These are phyloP conservation scores for Alternaria ethzedia DNA, from an alignment of 2,329 filamentous ascomycete species.

Conservation along the genomic window DNA sequence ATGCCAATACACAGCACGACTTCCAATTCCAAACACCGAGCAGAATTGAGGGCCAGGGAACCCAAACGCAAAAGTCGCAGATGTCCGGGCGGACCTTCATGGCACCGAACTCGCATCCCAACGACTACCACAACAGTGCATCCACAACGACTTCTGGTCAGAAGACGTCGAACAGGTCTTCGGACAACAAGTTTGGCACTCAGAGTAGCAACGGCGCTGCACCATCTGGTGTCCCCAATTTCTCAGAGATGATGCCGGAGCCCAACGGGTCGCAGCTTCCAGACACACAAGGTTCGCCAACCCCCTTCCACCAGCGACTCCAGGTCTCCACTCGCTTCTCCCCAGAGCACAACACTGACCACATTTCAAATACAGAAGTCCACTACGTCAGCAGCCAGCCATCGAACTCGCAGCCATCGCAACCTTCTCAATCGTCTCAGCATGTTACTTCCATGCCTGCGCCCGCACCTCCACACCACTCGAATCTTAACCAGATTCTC, in stretches of 20 bases:
- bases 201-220: slow-evolving; percentile 72
- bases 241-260: slow-evolving; percentile 58
- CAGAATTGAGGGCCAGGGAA: slow-evolving; percentile 46
- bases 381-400: slow-evolving; percentile 45
- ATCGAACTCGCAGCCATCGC: slow-evolving; percentile 48
- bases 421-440: slow-evolving; percentile 48
- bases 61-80: slow-evolving; percentile 66
- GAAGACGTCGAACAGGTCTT: slow-evolving; percentile 75
- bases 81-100: slow-evolving; percentile 67
- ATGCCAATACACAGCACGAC: slow-evolving; percentile 39
- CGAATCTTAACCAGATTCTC: slow-evolving; percentile 51
- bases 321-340: slow-evolving; percentile 13
- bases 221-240: slow-evolving; percentile 60
- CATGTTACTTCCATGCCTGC: slow-evolving; percentile 41
- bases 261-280: slow-evolving; percentile 65
- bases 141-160: slow-evolving; percentile 87
- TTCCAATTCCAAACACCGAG: slow-evolving; percentile 43
- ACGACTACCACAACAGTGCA: slow-evolving; percentile 80
- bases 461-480: slow-evolving; percentile 43
- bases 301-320: slow-evolving; percentile 23
- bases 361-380: slow-evolving; percentile 32
- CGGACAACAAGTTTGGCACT: slow-evolving; percentile 74
- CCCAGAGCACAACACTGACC: slow-evolving; percentile 22
- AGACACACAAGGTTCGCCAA: slow-evolving; percentile 65
- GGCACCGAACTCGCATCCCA: slow-evolving; percentile 62